Base-by-base conservation (phyloP, 345 rosid genomes). In the Heritiera fomes region DNA sequence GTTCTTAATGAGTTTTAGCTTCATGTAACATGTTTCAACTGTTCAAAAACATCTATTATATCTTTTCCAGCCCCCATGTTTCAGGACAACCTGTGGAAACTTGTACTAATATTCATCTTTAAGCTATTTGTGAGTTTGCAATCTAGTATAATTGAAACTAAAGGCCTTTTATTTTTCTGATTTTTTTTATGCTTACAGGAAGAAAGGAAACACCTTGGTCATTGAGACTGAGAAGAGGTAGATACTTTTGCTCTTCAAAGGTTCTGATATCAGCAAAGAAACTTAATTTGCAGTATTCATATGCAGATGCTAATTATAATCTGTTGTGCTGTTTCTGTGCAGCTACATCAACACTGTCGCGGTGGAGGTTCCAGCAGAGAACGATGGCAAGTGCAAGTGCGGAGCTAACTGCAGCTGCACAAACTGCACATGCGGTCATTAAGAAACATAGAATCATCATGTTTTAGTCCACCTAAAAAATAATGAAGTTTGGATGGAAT, bases 311-410 rank as follows among this genome's bases (percentile, higher is more conserved):
- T 69, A 40, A 77, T 56, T 40, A 52, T 56, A 34, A 34, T 34
- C 7, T 15, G 6, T 15, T 15, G 20, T 14, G 3, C 28, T n/a
- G 0, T 14, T 28, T 8, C 11, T 60, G 13, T 74, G 84, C 89
- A 91, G 94, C 93, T 80, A 71, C 80, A 82, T 79, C 75, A 82
- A 75, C 76, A 75, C 86, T 6, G 80, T 88, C 52, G 66, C 65
- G 65, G 83, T 88, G 87, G 96, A 87, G 15, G 86, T 78, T 68
- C 86, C 85, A 0, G 91, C 86, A 1, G 94, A 87, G 85, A 76
- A 87, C 65, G 88, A 88, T 1, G 90, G 94, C 78, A 82, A 89
- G 75, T 94, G 98, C 97, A 89, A 91, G 90, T 94, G 98, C 77
- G 96, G 98, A 23, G 20, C 85, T 53, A 79, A 41, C 87, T 94